Base-by-base conservation (phyloP, 371 early-diverging fungal species). In the Entomophthora muscae region DNA sequence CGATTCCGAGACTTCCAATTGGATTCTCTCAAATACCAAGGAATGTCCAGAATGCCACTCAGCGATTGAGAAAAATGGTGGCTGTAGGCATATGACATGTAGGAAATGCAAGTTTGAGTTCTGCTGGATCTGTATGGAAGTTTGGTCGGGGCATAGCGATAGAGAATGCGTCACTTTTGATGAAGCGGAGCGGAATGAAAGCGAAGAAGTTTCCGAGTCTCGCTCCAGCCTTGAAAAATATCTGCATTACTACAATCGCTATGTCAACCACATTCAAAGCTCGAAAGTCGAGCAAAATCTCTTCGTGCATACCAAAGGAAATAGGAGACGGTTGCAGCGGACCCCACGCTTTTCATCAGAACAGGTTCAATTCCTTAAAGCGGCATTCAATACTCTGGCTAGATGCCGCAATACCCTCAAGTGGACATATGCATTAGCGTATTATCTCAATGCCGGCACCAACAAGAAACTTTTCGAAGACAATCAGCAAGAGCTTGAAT, bases 21-120 rank as follows among this genome's bases (percentile, higher is more conserved):
- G 96, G 96, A 89, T 96, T 63, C 83, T 86, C 24, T 91, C 92
- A 29, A 85, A 96, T 74, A 96, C 96, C 54, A 94, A 95, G 72
- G 96, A 95, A 72, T 98, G 98, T 70, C 78, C 88, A 24, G 88
- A 89, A 66, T 98, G 98, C 73, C 78, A 81, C 54, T 81, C 90
- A 0, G 91, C 91, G 0, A 96, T 98, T 64, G 98, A 98, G 70
- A 98, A 98, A 78, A 95, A 95, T 72, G 97, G 97, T 67, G 91
- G 91, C 5, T 92, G 93, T 73, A 92, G 91, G 71, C 93, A 92
- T 67, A 92, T 92, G 91, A 88, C 88, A 0, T 92, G 93, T 73
- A 80, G 87, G 65, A n/a, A n/a, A n/a, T n/a, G n/a, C n/a, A n/a
- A n/a, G n/a, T n/a, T n/a, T n/a, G n/a, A n/a, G n/a, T n/a, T 89